Evolutionary conservation across 768 basidiomycete species (phyloP), one percentile per base, ranked within the genome.

Genomic region (Boletus coccyginus): DNA sequence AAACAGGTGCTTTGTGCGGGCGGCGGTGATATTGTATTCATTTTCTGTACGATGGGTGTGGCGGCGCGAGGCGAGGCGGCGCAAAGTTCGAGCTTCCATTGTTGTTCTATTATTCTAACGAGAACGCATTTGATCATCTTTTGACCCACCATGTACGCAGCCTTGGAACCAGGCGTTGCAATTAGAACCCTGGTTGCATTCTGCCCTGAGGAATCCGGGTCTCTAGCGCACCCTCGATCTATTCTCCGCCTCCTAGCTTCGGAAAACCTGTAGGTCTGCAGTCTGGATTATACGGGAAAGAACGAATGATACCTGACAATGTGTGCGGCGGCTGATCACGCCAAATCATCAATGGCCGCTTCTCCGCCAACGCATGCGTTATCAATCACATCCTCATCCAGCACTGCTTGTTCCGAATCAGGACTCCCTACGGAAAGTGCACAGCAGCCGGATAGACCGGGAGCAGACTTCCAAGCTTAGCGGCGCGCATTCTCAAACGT

Each of bases 51-150:
- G 32, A 40, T 38, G 9, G 31, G 32, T 32, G 44, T 59, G 42
- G 27, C 27, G 41, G 27, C 27, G 29, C 10, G 31, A 12, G 36
- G 43, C 21, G 55, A 41, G 56, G 35, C 48, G 52, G 61, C 67
- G 62, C 54, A 60, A 59, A 59, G 62, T 66, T 57, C 32, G 56
- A 47, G n/a, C 32, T 53, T 53, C 44, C 33, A 39, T 48, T 49
- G 31, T 19, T 29, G 14, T 46, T 49, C 10, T 24, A 55, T 55
- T 45, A 19, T 45, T 47, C 40, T 56, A 33, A 45, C 43, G 35
- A 59, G 33, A 57, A 53, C 21, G 40, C 31, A 41, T 52, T 35
- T 17, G 44, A 50, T 24, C 39, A 8, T 54, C 16, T 24, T 21
- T 21, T 21, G 21, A 21, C 21, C 21, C 21, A 21, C 21, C 21